phyloP scores from a whole-genome alignment of 306 rosid species.

The Acacia confusa region DNA sequence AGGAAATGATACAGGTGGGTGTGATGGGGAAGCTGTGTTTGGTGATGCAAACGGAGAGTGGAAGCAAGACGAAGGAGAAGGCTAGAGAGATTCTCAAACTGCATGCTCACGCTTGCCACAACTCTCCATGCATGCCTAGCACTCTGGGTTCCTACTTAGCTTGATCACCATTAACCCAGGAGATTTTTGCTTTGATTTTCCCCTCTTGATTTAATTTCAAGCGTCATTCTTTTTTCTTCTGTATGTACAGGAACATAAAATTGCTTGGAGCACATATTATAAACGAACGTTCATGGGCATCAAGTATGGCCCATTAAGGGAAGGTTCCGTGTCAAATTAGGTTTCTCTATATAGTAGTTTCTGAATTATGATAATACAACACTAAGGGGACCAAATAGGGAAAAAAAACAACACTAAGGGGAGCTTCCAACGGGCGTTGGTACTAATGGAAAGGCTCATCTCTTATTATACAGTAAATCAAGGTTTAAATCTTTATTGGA shows the following conservation, averaged over 20 bases:
- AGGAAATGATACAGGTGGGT: conserved; percentile 74
- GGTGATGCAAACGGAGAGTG: conserved; percentile 69
- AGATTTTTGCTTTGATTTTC: background rate
- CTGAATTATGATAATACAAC: background rate
- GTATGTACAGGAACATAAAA: background rate
- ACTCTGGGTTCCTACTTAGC: conserved; percentile 50
- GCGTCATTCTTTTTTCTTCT: background rate
- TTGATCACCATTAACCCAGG: background rate
- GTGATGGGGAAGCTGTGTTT: conserved; percentile 74
- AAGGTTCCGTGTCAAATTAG: background rate
- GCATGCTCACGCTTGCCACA: conserved; percentile 63
- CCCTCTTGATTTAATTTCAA: background rate
- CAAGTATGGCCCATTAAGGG: background rate
- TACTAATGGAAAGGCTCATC: too few relatives aligned
- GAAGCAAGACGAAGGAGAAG: conserved; percentile 69
- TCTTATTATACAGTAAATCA: rapidly evolving
- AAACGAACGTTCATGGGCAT: background rate
- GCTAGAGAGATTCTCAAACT: conserved; percentile 70
- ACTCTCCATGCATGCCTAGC: conserved; percentile 59
- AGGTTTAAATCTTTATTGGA: rapidly evolving
- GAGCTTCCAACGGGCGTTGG: too few relatives aligned
- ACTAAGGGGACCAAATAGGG: too few relatives aligned
- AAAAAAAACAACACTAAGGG: too few relatives aligned
- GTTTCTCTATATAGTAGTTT: background rate
- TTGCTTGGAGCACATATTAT: background rate